Conservation (phyloP, 2,329 filamentous ascomycete species). For the Xylaria sp. region DNA sequence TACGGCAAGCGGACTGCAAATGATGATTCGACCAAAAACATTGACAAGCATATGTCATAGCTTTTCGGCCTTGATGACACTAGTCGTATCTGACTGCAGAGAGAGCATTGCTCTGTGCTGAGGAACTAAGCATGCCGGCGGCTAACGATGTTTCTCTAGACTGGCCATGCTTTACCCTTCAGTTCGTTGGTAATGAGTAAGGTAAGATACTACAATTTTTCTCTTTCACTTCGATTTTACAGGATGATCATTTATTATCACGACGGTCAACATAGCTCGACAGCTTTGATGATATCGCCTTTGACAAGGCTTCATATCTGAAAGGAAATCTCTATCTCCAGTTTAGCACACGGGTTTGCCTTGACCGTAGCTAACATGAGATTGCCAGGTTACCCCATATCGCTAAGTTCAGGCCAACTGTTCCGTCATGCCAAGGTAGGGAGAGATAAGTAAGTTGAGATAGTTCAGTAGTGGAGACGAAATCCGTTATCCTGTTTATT, state of each 20-base stretch:
- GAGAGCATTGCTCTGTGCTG: constrained; percentile 31
- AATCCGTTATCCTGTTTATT: background rate
- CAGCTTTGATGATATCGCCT: constrained; percentile 83
- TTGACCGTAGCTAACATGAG: constrained; percentile 25
- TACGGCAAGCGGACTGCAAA: constrained; percentile 51
- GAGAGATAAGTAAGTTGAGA: constrained; percentile 13
- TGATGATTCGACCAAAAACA: constrained; percentile 85
- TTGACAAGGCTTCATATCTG: constrained; percentile 72
- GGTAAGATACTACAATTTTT: constrained; percentile 32
- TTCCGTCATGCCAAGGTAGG: background rate
- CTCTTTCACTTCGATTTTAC: constrained; percentile 44
- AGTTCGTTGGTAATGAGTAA: constrained; percentile 23
- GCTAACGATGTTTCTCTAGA: constrained; percentile 48
- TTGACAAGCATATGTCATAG: constrained; percentile 99
- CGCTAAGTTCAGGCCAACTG: background rate
- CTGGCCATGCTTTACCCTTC: background rate
- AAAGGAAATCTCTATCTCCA: constrained; percentile 29
- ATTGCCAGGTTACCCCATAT: constrained; percentile 3
- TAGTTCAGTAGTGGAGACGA: background rate
- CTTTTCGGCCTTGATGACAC: constrained; percentile 64
- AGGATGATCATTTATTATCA: constrained; percentile 82
- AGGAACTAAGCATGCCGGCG: constrained; percentile 10
- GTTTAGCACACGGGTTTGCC: constrained; percentile 46
- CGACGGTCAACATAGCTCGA: constrained; percentile 87
- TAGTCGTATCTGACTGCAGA: constrained; percentile 58